These are phyloP conservation scores for Beauveria sp. DNA, from an alignment of 2,329 filamentous ascomycete species.

Conservation along the genomic window DNA sequence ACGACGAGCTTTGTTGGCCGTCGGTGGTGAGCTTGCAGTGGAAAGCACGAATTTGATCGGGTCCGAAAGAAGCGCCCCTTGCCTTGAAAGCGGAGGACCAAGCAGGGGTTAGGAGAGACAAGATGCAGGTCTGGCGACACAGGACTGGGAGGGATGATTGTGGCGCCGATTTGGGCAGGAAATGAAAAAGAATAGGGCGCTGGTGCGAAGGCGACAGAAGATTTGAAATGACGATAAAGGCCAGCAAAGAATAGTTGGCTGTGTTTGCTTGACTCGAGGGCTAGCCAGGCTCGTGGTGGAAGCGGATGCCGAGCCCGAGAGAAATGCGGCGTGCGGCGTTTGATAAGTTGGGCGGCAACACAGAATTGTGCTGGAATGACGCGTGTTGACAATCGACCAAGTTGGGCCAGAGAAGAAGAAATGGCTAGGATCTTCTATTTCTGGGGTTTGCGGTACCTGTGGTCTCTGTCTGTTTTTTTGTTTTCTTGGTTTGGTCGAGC, in stretches of 20 bases:
- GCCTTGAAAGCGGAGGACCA: slow-evolving; percentile 9
- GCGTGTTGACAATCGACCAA: slow-evolving; percentile 1
- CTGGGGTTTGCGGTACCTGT: neutral
- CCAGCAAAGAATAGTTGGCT: neutral
- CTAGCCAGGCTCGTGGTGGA: neutral
- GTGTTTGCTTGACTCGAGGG: neutral
- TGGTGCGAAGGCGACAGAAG: neutral
- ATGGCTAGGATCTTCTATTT: neutral
- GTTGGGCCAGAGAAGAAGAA: neutral
- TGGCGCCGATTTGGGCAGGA: neutral
- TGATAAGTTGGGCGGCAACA: neutral
- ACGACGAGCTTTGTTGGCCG: neutral
- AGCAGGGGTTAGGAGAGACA: slow-evolving; percentile 11
- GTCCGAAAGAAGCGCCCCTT: neutral
- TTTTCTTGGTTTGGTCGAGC: neutral
- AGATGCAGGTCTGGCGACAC: neutral
- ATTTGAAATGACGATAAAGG: neutral
- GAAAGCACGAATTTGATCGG: neutral
- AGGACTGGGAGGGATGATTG: neutral
- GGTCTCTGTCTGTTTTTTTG: neutral
- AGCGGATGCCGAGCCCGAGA: neutral
- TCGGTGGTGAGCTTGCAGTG: neutral
- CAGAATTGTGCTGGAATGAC: slow-evolving; percentile 3
- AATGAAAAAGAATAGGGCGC: neutral
- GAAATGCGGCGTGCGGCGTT: neutral